phyloP scores from a whole-genome alignment of 768 basidiomycete genomes.

The Sporobolomyces phaffii region DNA sequence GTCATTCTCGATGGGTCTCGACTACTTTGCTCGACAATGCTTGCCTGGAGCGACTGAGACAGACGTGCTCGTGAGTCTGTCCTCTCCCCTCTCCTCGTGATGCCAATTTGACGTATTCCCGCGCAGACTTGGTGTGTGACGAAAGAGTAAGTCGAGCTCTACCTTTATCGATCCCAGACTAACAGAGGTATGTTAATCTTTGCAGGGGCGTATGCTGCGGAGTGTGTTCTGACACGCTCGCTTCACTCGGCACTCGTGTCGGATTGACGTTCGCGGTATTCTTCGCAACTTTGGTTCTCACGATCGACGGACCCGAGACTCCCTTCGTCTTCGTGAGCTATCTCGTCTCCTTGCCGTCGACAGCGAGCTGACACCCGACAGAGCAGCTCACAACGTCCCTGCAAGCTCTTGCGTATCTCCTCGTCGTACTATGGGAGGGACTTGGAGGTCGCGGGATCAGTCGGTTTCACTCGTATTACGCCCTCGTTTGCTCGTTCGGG shows the following conservation, averaged over 20 bases:
- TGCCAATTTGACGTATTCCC: neutral
- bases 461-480: slow-evolving; percentile 31
- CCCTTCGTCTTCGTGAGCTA: slow-evolving; percentile 17
- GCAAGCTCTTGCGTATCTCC: slow-evolving; percentile 21
- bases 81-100: neutral
- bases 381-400: slow-evolving; percentile 13
- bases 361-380: neutral
- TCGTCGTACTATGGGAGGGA: slow-evolving; percentile 8
- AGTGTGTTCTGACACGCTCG: slow-evolving; percentile 18
- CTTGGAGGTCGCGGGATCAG: neutral
- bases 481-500: slow-evolving; percentile 17
- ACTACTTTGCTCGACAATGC: slow-evolving; percentile 6
- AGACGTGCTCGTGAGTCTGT: slow-evolving; percentile 2
- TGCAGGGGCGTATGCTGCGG: slow-evolving; percentile 22
- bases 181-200: no score
- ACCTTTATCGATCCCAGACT: neutral
- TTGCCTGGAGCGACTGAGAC: neutral
- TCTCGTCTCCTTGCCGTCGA: neutral
- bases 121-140: slow-evolving; percentile 15
- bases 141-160: slow-evolving; percentile 2
- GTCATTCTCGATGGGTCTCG: slow-evolving; percentile 17
- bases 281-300: slow-evolving; percentile 15
- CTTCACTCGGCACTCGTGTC: slow-evolving; percentile 12
- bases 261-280: slow-evolving; percentile 15
- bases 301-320: slow-evolving; percentile 19